Evolutionary conservation across 495 filamentous ascomycete species (phyloP).

Genomic region (Penicillium riverlandense): DNA sequence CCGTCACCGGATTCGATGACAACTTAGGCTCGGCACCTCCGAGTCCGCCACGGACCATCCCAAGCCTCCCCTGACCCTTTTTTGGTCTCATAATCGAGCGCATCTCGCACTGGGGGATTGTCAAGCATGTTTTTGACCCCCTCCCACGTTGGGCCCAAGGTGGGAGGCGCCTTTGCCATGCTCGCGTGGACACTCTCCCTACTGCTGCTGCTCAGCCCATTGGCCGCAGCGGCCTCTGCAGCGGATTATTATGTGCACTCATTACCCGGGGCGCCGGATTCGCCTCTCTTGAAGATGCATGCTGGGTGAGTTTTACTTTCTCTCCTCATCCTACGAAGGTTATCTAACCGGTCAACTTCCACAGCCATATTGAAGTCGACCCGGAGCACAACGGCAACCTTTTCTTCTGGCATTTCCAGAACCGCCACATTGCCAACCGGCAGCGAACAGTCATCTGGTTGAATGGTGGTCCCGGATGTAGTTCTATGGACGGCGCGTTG

Average conservation of each 20-base stretch:
- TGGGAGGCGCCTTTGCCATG: constrained; percentile 9
- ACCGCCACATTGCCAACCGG: constrained; percentile 86
- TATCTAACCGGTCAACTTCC: constrained; percentile 18
- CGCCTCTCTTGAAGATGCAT: constrained; percentile 89
- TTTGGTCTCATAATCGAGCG: neutral
- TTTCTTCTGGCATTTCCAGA: constrained; percentile 98
- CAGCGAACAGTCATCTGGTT: constrained; percentile 95
- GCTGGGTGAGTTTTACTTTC: constrained; percentile 63
- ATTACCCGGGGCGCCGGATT: constrained; percentile 78
- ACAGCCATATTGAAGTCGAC: constrained; percentile 85
- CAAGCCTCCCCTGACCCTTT: neutral
- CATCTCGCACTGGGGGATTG: too few relatives aligned
- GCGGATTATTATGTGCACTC: constrained; percentile 85
- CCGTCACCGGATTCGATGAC: too few relatives aligned
- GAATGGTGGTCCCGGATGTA: constrained; percentile 94
- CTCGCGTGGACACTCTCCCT: constrained; percentile 20
- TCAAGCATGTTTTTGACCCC: constrained; percentile 13
- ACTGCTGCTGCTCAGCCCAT: constrained; percentile 13
- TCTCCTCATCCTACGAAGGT: neutral
- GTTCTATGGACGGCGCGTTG: constrained; percentile 91
- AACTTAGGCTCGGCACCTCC: neutral
- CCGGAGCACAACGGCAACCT: constrained; percentile 79
- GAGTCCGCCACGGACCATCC: neutral
- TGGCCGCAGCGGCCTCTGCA: constrained; percentile 47
- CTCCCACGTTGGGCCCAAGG: constrained; percentile 8